These are phyloP conservation scores for Chytriomyces confervae DNA, from an alignment of 192 early-diverging fungal species.

Conservation along the genomic window DNA sequence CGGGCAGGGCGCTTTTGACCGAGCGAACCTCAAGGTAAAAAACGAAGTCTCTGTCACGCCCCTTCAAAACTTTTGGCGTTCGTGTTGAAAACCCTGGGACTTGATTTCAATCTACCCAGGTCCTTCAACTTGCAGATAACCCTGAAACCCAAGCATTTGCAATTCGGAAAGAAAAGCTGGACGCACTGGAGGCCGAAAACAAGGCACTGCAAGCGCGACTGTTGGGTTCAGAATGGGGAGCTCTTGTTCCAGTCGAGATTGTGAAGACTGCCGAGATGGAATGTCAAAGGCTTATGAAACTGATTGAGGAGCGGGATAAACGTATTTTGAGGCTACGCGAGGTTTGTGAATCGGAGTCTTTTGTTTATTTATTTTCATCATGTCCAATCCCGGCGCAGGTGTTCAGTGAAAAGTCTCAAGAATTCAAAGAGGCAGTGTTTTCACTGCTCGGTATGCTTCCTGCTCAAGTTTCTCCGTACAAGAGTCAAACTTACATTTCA, in stretches of 20 bases:
- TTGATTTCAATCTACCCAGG: constrained; percentile 2
- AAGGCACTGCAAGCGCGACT: constrained; percentile 50
- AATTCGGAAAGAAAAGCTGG: constrained; percentile 72
- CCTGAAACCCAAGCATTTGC: constrained; percentile 70
- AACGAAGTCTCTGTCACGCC: not conserved
- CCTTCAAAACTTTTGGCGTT: no score
- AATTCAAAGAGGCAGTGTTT: constrained; percentile 77
- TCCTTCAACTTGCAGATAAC: constrained; percentile 79
- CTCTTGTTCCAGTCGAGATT: constrained; percentile 58
- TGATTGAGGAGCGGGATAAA: constrained; percentile 70
- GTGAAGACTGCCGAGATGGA: constrained; percentile 66
- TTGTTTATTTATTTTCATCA: not conserved
- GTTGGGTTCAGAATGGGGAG: constrained; percentile 23
- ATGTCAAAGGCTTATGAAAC: constrained; percentile 53
- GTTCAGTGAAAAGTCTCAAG: constrained; percentile 69
- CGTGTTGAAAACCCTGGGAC: no score
- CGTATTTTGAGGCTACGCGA: constrained; percentile 71
- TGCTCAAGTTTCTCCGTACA: constrained; percentile 63
- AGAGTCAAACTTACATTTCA: constrained; percentile 20
- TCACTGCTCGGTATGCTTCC: constrained; percentile 69
- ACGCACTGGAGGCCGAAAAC: constrained; percentile 75
- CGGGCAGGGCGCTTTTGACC: constrained; percentile 69
- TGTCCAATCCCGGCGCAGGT: constrained; percentile 43
- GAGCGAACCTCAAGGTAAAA: constrained; percentile 53
- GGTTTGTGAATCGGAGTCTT: constrained; percentile 41